Conservation (phyloP, 179 eudicot species). For the Carnegiea gigantea region DNA sequence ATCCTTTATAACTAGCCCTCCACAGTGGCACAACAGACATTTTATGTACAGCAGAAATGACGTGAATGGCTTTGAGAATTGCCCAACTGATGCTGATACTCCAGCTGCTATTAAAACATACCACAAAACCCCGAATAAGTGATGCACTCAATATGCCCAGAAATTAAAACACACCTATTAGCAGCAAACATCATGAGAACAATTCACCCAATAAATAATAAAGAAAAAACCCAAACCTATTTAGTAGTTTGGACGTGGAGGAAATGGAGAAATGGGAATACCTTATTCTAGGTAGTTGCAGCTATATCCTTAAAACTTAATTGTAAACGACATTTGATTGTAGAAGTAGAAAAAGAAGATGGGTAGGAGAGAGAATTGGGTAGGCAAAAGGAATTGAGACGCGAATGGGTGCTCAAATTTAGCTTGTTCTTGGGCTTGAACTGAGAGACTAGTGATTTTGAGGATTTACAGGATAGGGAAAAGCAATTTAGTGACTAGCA, state of each 20-base stretch:
- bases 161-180: no score
- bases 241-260: background rate
- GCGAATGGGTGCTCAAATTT: conserved; percentile 13
- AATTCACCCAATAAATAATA: no score
- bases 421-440: conserved; percentile 13
- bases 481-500: conserved; percentile 30
- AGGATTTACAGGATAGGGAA: conserved; percentile 8
- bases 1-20: no score
- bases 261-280: conserved; percentile 3
- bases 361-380: background rate
- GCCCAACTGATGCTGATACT: conserved; percentile 59
- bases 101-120: no score
- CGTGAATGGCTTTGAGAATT: conserved; percentile 58
- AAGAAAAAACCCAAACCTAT: background rate
- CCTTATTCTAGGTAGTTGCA: conserved; percentile 60
- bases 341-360: conserved; percentile 10
- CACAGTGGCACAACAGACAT: no score
- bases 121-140: no score
- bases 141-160: no score
- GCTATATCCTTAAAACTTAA: no score
- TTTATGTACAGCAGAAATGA: conserved; percentile 49
- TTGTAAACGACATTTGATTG: conserved; percentile 28
- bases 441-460: conserved; percentile 4
- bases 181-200: no score
- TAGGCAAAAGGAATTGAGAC: conserved; percentile 2